Base-by-base conservation (phyloP, 805 yeast genomes). In the Dipodascus geniculatus region DNA sequence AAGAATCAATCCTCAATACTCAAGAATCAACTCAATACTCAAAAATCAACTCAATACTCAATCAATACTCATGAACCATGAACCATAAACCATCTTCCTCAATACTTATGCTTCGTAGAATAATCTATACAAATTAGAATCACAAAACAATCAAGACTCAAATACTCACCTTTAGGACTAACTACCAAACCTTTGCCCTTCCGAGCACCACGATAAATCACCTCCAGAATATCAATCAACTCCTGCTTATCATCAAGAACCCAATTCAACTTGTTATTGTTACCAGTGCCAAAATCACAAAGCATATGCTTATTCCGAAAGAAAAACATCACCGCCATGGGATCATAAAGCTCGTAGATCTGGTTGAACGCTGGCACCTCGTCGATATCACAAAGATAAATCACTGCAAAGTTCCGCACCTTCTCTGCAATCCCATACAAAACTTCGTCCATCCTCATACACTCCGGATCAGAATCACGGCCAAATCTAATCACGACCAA, bases 221-320 rank as follows among this genome's bases (percentile, higher is more conserved):
- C 83, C 63, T 93, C 99, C 9, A 93, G 71, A 28, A 93, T 85
- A 67, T 91, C 98, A 20, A 93, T 85, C 74, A 93, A 69, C 60
- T 89, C 97, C 66, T 91, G 96, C 56, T 84, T 82, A 65, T 87
- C 87, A 47, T 79, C 82, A 22, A 85, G 66, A 11, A 80, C 75
- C 68, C 91, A 91, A 64, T 88, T 89, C 72, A 93, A 72, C 73
- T 93, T 91, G 73, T 93, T 93, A 69, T 93, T 93, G 65, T 93
- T 89, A 31, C 99, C 99, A 0, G 98, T 93, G 1, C 99, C 99
- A 68, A 90, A 89, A 72, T 93, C 99, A 69, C 96, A 87, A 95
- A 93, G 82, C 95, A 91, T 90, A 68, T 91, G 98, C 66, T 88
- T 69, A 70, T 91, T 91, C 51, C 95, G 74, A 70, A 78, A 88